Conservation (phyloP, 2,329 filamentous ascomycete species). For the Paecilomyces dactylethromorphus region DNA sequence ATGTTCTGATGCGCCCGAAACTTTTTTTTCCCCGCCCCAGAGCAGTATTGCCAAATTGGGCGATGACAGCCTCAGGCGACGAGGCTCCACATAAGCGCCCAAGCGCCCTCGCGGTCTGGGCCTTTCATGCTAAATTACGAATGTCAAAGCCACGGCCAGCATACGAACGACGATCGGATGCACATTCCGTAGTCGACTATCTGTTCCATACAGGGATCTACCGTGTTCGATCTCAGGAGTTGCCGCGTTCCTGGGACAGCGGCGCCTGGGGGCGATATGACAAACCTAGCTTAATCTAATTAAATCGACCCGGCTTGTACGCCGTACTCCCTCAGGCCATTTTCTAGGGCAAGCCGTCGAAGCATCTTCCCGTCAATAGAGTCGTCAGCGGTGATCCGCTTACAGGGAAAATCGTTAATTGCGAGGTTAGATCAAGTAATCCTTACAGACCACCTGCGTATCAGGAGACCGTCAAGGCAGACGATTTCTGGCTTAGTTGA, state of each 20-base stretch:
- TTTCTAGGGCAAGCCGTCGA: not conserved
- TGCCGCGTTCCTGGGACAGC: not conserved
- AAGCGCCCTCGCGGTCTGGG: constrained; percentile 9
- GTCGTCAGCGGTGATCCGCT: not conserved
- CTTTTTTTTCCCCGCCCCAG: constrained; percentile 15
- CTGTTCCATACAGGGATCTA: not conserved
- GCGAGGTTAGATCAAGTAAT: not conserved
- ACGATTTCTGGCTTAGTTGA: not conserved
- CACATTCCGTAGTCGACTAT: not conserved
- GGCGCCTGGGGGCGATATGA: not conserved
- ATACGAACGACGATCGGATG: constrained; percentile 2
- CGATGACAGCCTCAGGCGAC: not conserved
- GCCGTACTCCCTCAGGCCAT: not conserved
- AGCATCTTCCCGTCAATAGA: not conserved
- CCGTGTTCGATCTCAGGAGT: not conserved
- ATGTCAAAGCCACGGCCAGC: not conserved
- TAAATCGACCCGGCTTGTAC: not conserved
- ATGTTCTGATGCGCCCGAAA: constrained; percentile 3
- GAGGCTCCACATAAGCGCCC: constrained; percentile 9
- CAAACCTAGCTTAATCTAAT: not conserved
- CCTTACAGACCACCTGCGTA: not conserved
- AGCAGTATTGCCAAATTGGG: constrained; percentile 15
- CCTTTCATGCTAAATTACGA: not conserved
- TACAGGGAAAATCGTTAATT: not conserved
- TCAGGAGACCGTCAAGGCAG: not conserved